Base-by-base conservation (phyloP, 257 asterid genomes). In the Rubia yunnanensis region DNA sequence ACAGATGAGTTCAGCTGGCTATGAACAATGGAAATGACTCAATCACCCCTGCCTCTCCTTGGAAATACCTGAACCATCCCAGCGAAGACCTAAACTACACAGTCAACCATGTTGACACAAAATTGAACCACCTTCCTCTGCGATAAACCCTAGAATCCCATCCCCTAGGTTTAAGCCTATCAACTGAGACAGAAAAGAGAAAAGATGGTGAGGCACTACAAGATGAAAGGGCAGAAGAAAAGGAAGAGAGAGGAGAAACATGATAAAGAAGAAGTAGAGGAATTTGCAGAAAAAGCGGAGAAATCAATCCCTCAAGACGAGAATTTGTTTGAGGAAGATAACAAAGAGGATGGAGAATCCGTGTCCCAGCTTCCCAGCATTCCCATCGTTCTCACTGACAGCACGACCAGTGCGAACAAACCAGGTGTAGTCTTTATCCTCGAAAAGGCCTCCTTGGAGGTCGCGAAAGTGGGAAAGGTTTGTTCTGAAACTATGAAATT, bases 381-480 rank as follows among this genome's bases (percentile, higher is more conserved):
- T 69, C 96, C 97, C 18, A 72, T 81, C 27, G 64, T 76, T 74
- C 78, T 70, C 46, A 67, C 66, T 2, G 76, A 70, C 66, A 86
- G 82, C n/a, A 64, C 72, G 30, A 54, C 52, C 20, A 52, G 18
- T 27, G 73, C 60, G 48, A 77, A 67, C 27, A 87, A 80, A 63
- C 84, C 85, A n/a, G 84, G 86, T 10, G 87, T 89, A 55, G 78
- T 89, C 73, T 92, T 89, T 62, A 70, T 92, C 71, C 86, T 92
- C 5, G 97, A 89, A 70, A 89, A 81, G 79, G 96, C 97, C 5
- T 87, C 96, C 9, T 67, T 92, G 80, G 99, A 89, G 75, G 82
- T 87, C 50, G 99, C 92, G 0, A 83, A 92, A 89, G 86, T 89
- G 67, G 99, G 97, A 62, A 92, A 87, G 97, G 97, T 92, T 9